Base-by-base conservation (phyloP, 805 yeast genomes). In the Helenozyma baotianmanensis region DNA sequence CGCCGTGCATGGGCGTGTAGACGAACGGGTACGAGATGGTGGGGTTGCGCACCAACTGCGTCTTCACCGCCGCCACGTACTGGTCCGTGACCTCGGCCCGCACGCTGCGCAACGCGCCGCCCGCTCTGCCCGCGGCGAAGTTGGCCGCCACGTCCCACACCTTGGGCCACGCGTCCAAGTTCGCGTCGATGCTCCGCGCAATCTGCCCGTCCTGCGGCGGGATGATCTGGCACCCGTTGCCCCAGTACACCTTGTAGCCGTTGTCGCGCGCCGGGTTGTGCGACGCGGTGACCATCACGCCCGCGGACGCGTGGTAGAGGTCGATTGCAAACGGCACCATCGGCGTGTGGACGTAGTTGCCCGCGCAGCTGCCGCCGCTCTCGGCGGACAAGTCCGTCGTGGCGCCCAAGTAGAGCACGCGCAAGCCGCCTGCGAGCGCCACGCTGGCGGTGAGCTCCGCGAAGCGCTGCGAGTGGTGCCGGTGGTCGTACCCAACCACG, bases 1-100 rank as follows among this genome's bases (percentile, higher is more conserved):
- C 95, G 8, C 98, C 98, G 56, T 90, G 97, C 81, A 90, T 79
- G 14, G 97, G 95, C 0, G 97, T 90, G 52, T 90, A 90, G 1
- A 88, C 84, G 36, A 82, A 78, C 51, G 68, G 53, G 36, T 71
- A 61, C 38, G 54, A 50, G 2, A 59, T 27, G 27, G 53, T 23
- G 10, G 34, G 19, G 14, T 38, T 33, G n/a, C 43, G 46, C 5
- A 72, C 54, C 32, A 79, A 53, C 9, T 60, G 48, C 2, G 23
- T 13, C 4, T 42, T 31, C 10, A 61, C 39, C 2, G 45, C 38
- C 0, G 48, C 27, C 1, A 71, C 39, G 51, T 82, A 84, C 2
- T 44, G 38, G 1, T 53, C 45, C 0, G 72, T 51, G 31, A 74
- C 54, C 28, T 65, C 70, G 0, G 60, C 60, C 33, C 72, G 71